Conservation (phyloP, 345 rosid genomes). For the Bruguiera parviflora region DNA sequence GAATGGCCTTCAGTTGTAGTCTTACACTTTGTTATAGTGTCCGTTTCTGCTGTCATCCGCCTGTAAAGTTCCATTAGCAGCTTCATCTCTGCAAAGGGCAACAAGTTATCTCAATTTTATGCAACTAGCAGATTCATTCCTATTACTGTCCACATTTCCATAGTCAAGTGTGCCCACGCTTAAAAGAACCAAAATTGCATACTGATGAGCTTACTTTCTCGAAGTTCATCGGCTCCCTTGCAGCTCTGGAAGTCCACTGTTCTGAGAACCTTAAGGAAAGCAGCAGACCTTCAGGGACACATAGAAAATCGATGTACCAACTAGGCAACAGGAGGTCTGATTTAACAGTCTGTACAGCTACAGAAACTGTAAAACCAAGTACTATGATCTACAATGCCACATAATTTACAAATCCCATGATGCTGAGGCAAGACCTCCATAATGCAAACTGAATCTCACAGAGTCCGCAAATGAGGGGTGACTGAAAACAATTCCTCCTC, state of each 20-base stretch:
- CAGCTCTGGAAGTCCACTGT: conserved; percentile 64
- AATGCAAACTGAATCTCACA: too few relatives aligned
- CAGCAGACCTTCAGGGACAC: conserved; percentile 2
- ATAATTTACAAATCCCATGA: background rate
- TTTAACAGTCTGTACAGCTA: background rate
- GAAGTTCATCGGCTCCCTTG: conserved; percentile 62
- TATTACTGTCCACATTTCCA: background rate
- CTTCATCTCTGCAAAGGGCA: conserved; percentile 52
- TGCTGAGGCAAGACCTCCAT: too few relatives aligned
- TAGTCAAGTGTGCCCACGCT: background rate
- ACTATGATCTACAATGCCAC: background rate
- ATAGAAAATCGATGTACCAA: background rate
- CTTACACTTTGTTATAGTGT: conserved; percentile 25
- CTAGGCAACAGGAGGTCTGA: background rate
- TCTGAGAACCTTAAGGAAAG: conserved; percentile 47
- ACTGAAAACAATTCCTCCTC: too few relatives aligned
- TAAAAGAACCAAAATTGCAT: background rate
- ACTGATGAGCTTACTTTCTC: conserved; percentile 51
- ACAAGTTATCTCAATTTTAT: background rate
- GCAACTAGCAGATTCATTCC: background rate
- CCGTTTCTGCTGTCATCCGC: conserved; percentile 47
- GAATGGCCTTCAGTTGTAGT: conserved; percentile 32
- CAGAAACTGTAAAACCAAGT: background rate
- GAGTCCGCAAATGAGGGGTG: too few relatives aligned
- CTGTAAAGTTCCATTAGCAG: conserved; percentile 51